Evolutionary conservation across 2,329 filamentous ascomycete species (phyloP).

Genomic region (Diaporthe sp.): DNA sequence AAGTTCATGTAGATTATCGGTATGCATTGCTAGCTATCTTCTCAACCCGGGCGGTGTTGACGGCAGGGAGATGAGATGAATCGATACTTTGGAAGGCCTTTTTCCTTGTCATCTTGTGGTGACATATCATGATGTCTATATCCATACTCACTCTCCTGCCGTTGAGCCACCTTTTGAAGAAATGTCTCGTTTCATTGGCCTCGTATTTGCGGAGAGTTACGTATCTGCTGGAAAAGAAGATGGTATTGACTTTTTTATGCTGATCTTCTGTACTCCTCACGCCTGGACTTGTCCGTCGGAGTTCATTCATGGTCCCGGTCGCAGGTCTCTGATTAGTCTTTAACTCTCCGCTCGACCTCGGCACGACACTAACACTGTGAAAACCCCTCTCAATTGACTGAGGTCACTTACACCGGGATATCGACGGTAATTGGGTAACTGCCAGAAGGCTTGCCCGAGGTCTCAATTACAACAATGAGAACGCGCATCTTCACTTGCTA

Average conservation of each 20-base stretch:
- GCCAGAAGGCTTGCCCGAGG: background rate
- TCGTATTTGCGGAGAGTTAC: background rate
- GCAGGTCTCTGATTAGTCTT: background rate
- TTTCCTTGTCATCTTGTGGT: background rate
- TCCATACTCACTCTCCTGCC: background rate
- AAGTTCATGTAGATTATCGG: slow-evolving; percentile 57
- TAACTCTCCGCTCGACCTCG: slow-evolving; percentile 1
- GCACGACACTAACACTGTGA: slow-evolving; percentile 12
- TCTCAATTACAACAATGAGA: background rate
- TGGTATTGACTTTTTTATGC: background rate
- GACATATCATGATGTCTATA: background rate
- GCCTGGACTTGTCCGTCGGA: background rate
- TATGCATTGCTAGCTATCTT: too few species aligned
- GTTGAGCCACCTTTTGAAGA: background rate
- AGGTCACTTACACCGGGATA: background rate
- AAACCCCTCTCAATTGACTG: slow-evolving; percentile 10
- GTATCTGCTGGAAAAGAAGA: background rate
- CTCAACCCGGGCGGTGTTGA: too few species aligned
- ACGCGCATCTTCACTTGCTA: background rate
- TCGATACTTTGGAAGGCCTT: background rate
- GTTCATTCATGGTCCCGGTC: background rate
- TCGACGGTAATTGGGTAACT: background rate
- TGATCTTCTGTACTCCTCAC: too few species aligned
- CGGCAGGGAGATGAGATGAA: background rate
- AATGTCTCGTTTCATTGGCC: background rate